Evolutionary conservation across 2,329 filamentous ascomycete species (phyloP).

Genomic region (Fusarium sp.): DNA sequence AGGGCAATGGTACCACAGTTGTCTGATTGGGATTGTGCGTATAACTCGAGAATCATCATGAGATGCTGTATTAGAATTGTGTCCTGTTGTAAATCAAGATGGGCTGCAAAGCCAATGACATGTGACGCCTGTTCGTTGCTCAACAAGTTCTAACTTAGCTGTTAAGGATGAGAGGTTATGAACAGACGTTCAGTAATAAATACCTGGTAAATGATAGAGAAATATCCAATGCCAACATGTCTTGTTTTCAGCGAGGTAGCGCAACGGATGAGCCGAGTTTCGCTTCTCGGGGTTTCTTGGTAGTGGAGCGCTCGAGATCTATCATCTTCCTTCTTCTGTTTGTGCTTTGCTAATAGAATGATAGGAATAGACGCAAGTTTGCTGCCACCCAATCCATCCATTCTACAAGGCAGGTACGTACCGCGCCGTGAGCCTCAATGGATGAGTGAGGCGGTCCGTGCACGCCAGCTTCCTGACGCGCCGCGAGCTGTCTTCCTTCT

Average conservation of each 20-base stretch:
- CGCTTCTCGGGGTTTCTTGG: not conserved
- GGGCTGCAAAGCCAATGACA: not conserved
- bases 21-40: constrained; percentile 7
- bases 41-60: constrained; percentile 18
- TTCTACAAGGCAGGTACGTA: constrained; percentile 1
- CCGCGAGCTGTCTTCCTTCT: constrained; percentile 37
- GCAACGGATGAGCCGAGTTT: not conserved
- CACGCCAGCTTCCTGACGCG: constrained; percentile 38
- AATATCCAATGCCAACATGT: not conserved
- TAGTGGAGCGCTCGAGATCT: not conserved
- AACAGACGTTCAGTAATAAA: not conserved
- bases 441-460: constrained; percentile 25
- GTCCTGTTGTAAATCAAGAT: not conserved
- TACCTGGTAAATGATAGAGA: not conserved
- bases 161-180: not conserved
- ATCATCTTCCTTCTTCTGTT: not conserved
- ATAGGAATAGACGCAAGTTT: not conserved
- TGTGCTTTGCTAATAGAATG: not conserved
- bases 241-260: not conserved
- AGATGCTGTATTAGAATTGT: constrained; percentile 5
- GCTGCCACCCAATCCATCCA: not conserved
- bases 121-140: constrained; percentile 14
- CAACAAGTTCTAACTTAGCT: not conserved
- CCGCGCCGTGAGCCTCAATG: constrained; percentile 10
- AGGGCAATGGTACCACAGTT: constrained; percentile 22